These are phyloP conservation scores for Naganishia vishniacii DNA, from an alignment of 768 basidiomycete genomes.

Conservation along the genomic window DNA sequence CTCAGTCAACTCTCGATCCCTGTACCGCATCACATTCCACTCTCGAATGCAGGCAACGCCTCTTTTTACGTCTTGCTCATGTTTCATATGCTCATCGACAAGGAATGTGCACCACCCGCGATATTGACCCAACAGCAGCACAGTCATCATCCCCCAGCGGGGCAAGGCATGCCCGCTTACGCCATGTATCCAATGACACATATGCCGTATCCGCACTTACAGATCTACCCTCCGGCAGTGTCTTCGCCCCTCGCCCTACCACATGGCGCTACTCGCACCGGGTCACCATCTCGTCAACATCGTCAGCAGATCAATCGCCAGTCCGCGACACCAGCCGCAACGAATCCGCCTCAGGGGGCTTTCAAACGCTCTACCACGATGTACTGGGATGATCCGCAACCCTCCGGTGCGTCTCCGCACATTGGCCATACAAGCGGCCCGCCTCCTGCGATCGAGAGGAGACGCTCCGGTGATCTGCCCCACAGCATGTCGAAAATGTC, in stretches of 20 bases:
- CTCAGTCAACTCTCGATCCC: conserved; percentile 42
- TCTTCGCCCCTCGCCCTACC: conserved; percentile 4
- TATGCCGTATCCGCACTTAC: conserved; percentile 21
- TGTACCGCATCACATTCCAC: conserved; percentile 36
- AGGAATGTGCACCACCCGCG: conserved; percentile 19
- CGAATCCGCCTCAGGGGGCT: not conserved
- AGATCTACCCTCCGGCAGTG: conserved; percentile 24
- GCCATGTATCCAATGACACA: not conserved
- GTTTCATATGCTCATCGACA: conserved; percentile 45
- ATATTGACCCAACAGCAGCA: conserved; percentile 17
- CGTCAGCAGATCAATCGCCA: not conserved
- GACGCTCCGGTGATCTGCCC: conserved; percentile 7
- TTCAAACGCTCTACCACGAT: conserved; percentile 42
- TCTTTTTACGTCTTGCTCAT: conserved; percentile 46
- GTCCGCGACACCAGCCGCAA: not conserved
- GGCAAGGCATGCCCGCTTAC: conserved; percentile 1
- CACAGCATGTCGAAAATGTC: conserved; percentile 13
- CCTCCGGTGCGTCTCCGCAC: conserved; percentile 12
- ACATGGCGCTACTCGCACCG: not conserved
- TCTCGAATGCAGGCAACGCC: conserved; percentile 47
- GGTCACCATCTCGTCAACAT: conserved; percentile 6
- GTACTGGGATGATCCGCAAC: conserved; percentile 45
- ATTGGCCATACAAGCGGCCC: not conserved
- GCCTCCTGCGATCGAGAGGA: conserved; percentile 2
- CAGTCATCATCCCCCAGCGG: not conserved